Percentiles rank a stretch among this genome's conserved stretches.
Conservation (phyloP, 345 rosid genomes). For the Aquilaria yunnanensis region DNA sequence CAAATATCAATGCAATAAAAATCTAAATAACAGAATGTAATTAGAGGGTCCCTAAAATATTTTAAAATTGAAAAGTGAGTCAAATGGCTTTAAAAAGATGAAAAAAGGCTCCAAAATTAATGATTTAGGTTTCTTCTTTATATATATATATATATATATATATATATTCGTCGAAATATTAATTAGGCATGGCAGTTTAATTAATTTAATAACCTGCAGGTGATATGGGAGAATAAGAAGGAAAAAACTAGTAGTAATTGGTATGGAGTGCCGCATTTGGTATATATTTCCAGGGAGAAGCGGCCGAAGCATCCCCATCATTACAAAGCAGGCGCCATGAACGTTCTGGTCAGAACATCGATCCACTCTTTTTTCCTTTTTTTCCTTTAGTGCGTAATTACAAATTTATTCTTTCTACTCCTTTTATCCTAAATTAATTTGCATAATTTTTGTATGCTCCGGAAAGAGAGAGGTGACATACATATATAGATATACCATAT, state of each 20-base stretch:
- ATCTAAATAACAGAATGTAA: too few relatives aligned
- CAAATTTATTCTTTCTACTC: neutral
- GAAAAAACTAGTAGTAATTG: slow-evolving; percentile 4
- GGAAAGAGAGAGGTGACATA: too few relatives aligned
- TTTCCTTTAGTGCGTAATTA: too few relatives aligned
- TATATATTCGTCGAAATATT: neutral
- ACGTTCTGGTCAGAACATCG: slow-evolving; percentile 40
- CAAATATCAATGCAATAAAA: too few relatives aligned
- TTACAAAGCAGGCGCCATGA: slow-evolving; percentile 83
- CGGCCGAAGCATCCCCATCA: slow-evolving; percentile 42
- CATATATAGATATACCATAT: too few relatives aligned
- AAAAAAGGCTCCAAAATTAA: neutral
- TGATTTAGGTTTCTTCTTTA: neutral
- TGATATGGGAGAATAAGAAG: slow-evolving; percentile 43
- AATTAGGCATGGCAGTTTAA: neutral
- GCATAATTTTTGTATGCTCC: too few relatives aligned
- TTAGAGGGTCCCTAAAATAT: too few relatives aligned
- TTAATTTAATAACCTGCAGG: slow-evolving; percentile 20
- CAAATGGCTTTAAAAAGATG: neutral
- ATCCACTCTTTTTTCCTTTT: neutral
- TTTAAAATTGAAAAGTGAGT: too few relatives aligned
- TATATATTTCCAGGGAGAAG: slow-evolving; percentile 69
- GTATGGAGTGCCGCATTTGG: slow-evolving; percentile 41
- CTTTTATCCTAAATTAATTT: neutral
- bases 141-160: neutral